Evolutionary conservation across 75 land plant genomes (phyloP).

Genomic region (Chamaecyparis obtusa): DNA sequence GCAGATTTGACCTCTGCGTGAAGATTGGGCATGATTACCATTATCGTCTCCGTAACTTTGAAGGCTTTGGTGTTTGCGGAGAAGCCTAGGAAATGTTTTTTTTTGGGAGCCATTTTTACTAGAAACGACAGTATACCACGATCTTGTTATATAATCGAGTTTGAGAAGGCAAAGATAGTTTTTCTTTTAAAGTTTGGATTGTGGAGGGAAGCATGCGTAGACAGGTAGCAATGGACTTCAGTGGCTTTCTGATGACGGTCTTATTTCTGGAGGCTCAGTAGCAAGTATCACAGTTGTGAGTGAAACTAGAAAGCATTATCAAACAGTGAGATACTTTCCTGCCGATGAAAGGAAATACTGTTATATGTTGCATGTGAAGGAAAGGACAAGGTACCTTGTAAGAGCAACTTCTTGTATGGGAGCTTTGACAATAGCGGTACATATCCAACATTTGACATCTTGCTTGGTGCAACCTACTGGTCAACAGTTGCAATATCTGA

Average conservation of each 20-base stretch:
- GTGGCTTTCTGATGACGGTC: constrained; percentile 48
- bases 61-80: too few species aligned
- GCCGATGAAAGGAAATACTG: constrained; percentile 71
- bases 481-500: constrained; percentile 69
- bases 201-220: constrained; percentile 61
- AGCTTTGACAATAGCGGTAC: constrained; percentile 62
- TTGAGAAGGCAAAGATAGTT: too few species aligned
- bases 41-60: too few species aligned
- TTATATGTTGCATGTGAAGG: constrained; percentile 51
- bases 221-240: constrained; percentile 54
- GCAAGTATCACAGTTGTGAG: constrained; percentile 43
- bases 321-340: constrained; percentile 55
- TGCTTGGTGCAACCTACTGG: constrained; percentile 70
- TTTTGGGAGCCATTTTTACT: too few species aligned
- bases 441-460: constrained; percentile 75
- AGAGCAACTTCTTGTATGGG: constrained; percentile 80
- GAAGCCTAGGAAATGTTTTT: too few species aligned
- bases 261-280: constrained; percentile 33
- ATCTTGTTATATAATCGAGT: too few species aligned
- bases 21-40: too few species aligned
- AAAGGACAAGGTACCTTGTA: constrained; percentile 65
- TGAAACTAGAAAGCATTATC: constrained; percentile 47
- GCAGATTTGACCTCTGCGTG: too few species aligned
- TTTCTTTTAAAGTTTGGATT: constrained; percentile 82
- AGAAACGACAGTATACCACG: too few species aligned